Base-by-base conservation (phyloP, 2,329 filamentous ascomycete genomes). In the Pseudovirgaria hyperparasitica region DNA sequence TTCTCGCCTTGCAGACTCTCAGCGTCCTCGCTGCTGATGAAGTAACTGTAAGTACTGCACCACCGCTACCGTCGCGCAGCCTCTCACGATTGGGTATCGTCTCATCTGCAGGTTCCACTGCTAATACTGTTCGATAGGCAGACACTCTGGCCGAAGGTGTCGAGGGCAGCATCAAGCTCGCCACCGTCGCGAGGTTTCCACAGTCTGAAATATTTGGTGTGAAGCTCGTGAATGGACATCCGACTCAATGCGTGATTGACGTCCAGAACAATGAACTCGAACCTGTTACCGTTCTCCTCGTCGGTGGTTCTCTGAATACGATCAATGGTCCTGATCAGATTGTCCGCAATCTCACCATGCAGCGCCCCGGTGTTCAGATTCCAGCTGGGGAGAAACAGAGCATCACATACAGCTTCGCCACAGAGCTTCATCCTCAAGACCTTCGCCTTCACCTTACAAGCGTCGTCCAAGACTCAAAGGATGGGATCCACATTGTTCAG, bases 371-470 rank as follows among this genome's bases (percentile, higher is more conserved):
- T 43, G 60, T 82, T 35, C 65, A 72, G 48, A 73, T 93, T 36
- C 73, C 76, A 22, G 70, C 80, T 20, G 82, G 85, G 50, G 70
- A 79, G 60, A 76, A 76, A 51, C 71, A 81, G 61, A 74, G 69
- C 35, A 56, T 92, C 16, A 76, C 81, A 22, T 98, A 82, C 66
- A 72, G 71, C 42, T 94, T 96, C 58, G 72, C 75, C 27, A 84
- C 80, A 32, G 87, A 96, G 55, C 77, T 96, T 72, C 79, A 90
- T 55, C 87, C 90, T 33, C 82, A 90, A 63, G 84, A 96, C 43
- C 65, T 96, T 43, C 68, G 69, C 36, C 63, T 98, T 33, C 76
- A 79, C 54, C 63, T 98, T 26, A 60, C 77, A 18, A 78, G 84
- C 28, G 68, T 94, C 28, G 54, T 96, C 40, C 67, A 67, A 47